Base-by-base conservation (phyloP, 805 yeast genomes). In the Candida mattraensis region DNA sequence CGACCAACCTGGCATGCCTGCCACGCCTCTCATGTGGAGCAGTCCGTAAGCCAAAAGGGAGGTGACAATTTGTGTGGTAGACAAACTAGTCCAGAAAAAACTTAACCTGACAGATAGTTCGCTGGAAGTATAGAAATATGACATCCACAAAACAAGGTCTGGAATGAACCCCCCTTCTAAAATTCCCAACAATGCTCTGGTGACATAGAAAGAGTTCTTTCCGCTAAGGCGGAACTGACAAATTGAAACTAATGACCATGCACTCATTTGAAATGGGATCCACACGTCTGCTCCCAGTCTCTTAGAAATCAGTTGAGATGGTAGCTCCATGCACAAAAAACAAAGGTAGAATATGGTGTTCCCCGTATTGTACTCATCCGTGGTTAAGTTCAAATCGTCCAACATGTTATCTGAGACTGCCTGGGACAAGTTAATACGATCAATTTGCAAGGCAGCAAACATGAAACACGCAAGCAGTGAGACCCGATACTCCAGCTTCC, bases 131-230 rank as follows among this genome's bases (percentile, higher is more conserved):
- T 74, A 83, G 58, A 80, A 82, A 56, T 80, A 82, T 2, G 82
- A 72, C 56, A 82, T 61, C 78, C 82, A 82, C 30, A 80, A 59
- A 37, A 75, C 69, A 21, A 74, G 60, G 47, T 80, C 87, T 21
- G 83, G 80, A 35, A 83, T 80, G 40, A 80, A 80, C 0, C 87
- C 87, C 38, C 87, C 87, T 54, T 81, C 80, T n/a, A 75, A 54
- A 3, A 70, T 49, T 2, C 83, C 87, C 27, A 78, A 50, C 5
- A 77, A 60, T 0, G 72, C 71, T 41, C 85, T 62, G 4, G 77
- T 67, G 7, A 62, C 64, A 38, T 58, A 64, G 42, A 76, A 79
- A 0, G 74, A 67, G 1, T 64, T 50, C 39, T 58, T 65, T 26
- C 58, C 57, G 2, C 45, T 57, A 37, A 80, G 56, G 12, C 63